Evolutionary conservation across 257 asterid species (phyloP).

Genomic region (Primulina huaijiensis): DNA sequence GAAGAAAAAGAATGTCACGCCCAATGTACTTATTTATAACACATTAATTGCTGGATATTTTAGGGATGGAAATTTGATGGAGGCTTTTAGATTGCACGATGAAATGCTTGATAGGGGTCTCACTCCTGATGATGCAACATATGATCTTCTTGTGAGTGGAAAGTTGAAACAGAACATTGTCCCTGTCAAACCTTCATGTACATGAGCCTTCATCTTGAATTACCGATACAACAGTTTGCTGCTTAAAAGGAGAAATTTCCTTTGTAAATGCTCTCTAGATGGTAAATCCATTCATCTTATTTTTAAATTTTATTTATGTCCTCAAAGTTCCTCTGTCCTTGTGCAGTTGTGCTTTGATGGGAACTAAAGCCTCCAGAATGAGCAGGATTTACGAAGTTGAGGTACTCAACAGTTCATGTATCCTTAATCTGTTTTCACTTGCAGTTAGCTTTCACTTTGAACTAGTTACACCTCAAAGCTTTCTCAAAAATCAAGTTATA

Average conservation of each 20-base stretch:
- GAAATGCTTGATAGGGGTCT: conserved; percentile 85
- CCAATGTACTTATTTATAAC: conserved; percentile 59
- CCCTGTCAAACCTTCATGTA: conserved; percentile 30
- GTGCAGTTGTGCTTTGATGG: background rate
- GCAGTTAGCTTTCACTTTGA: background rate
- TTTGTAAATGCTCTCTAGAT: background rate
- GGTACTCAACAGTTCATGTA: background rate
- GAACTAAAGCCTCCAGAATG: background rate
- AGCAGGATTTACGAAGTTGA: background rate
- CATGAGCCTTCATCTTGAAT: conserved; percentile 18
- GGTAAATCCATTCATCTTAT: background rate
- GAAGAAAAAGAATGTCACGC: conserved; percentile 43
- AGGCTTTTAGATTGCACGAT: conserved; percentile 77
- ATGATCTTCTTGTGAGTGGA: conserved; percentile 57
- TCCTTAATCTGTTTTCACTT: background rate
- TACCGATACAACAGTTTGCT: background rate
- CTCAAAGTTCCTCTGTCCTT: background rate
- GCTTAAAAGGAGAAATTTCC: background rate
- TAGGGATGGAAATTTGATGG: conserved; percentile 68
- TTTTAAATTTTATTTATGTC: conserved; percentile 9
- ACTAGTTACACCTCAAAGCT: background rate
- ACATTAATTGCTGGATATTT: conserved; percentile 62
- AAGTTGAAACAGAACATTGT: conserved; percentile 28
- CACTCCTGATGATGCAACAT: conserved; percentile 54
- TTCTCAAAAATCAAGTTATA: background rate